Percentiles rank a stretch among this genome's conserved stretches.
These are phyloP conservation scores for Scopulariopsis brevicaulis DNA, from an alignment of 2,329 filamentous ascomycete genomes.

Conservation along the genomic window DNA sequence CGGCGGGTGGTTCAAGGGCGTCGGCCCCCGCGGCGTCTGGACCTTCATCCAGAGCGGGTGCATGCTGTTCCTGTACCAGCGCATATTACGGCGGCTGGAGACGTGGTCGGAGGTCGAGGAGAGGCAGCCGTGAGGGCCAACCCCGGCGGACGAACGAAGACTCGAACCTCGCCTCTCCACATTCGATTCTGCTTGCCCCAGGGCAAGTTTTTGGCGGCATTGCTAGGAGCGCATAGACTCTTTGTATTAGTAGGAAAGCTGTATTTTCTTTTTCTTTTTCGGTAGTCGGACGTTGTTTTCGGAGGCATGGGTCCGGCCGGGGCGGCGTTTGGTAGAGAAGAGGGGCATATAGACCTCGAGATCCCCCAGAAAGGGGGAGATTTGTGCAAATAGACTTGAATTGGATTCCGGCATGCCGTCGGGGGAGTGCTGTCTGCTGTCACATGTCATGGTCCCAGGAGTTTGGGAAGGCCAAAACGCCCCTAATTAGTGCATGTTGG, in stretches of 20 bases:
- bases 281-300: neutral
- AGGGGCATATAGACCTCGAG: neutral
- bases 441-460: neutral
- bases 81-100: conserved; percentile 68
- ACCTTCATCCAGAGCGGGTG: conserved; percentile 94
- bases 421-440: neutral
- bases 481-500: neutral
- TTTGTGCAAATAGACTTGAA: conserved; percentile 9
- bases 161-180: conserved; percentile 1
- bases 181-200: neutral
- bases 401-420: neutral
- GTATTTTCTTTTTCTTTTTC: neutral
- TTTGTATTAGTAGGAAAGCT: conserved; percentile 3
- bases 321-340: conserved; percentile 3
- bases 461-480: neutral
- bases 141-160: neutral
- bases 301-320: neutral
- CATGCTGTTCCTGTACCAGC: conserved; percentile 94
- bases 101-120: conserved; percentile 23
- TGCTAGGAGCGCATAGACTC: conserved; percentile 3
- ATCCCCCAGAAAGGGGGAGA: neutral
- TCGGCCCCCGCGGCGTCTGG: conserved; percentile 88
- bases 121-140: conserved; percentile 7
- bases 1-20: conserved; percentile 84
- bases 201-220: neutral